Conservation (phyloP, 1,139 yeast species). For the Diutina mesorugosa region DNA sequence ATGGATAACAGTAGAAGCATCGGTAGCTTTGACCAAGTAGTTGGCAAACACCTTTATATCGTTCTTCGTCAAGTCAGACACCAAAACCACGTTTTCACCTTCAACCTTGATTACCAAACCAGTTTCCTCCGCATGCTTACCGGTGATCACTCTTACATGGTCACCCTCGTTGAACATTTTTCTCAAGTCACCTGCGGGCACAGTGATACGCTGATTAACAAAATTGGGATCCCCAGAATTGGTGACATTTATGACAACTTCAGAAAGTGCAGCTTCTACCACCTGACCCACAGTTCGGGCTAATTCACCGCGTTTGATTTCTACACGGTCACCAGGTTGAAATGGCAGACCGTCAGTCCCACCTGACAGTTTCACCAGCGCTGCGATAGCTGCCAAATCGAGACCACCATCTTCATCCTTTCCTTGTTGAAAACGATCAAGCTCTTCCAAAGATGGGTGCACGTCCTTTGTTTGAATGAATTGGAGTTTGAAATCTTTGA, state of each 20-base stretch:
- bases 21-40: constrained; percentile 69
- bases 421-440: constrained; percentile 69
- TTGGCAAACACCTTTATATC: constrained; percentile 90
- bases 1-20: constrained; percentile 44
- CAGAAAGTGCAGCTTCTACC: constrained; percentile 48
- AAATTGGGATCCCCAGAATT: constrained; percentile 39
- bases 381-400: constrained; percentile 77
- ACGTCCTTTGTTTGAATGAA: constrained; percentile 74
- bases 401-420: constrained; percentile 61
- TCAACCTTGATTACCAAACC: constrained; percentile 81
- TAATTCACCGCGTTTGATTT: constrained; percentile 86
- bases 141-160: constrained; percentile 86
- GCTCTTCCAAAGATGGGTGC: constrained; percentile 78
- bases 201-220: constrained; percentile 39
- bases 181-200: constrained; percentile 72
- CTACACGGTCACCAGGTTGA: constrained; percentile 92
- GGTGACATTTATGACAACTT: constrained; percentile 44
- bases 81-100: constrained; percentile 77
- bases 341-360: constrained; percentile 24
- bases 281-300: constrained; percentile 81
- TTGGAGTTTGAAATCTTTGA: constrained; percentile 76
- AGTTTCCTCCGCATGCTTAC: constrained; percentile 85
- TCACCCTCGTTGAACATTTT: constrained; percentile 87
- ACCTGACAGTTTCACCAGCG: constrained; percentile 55
- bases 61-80: constrained; percentile 77